phyloP scores from a whole-genome alignment of 2,329 filamentous ascomycete species.

The Fusarium compactum region DNA sequence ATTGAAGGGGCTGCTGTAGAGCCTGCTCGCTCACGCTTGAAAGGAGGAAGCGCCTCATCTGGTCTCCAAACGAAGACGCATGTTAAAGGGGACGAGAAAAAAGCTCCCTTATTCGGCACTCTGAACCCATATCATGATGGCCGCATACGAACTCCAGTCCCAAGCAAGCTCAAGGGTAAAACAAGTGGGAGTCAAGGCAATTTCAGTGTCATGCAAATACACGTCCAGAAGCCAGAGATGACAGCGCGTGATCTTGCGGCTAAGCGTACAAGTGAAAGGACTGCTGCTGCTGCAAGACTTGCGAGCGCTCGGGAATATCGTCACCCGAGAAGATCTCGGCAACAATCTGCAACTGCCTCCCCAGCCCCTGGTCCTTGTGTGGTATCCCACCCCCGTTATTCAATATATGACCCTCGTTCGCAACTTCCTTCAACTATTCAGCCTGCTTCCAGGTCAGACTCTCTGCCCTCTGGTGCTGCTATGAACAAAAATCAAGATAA shows the following conservation, averaged over 20 bases:
- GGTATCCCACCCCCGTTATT: not conserved
- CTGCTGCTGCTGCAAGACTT: conserved; percentile 67
- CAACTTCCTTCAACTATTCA: conserved; percentile 6
- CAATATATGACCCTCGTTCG: not conserved
- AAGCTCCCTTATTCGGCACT: not conserved
- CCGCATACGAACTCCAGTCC: conserved; percentile 65
- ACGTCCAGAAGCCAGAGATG: conserved; percentile 60
- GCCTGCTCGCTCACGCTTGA: not conserved
- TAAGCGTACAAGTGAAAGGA: conserved; percentile 72
- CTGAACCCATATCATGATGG: conserved; percentile 49
- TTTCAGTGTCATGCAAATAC: conserved; percentile 74
- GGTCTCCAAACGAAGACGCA: conserved; percentile 22
- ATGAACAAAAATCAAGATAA: not conserved
- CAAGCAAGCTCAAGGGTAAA: conserved; percentile 71
- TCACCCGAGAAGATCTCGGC: conserved; percentile 59
- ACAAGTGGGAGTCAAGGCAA: conserved; percentile 69
- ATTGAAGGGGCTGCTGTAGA: conserved; percentile 4
- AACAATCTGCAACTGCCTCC: conserved; percentile 46
- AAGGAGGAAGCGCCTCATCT: conserved; percentile 27
- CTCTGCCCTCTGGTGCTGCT: conserved; percentile 8
- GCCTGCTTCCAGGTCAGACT: conserved; percentile 1
- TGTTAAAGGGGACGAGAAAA: not conserved
- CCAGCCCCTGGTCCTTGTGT: not conserved
- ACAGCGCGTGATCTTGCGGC: conserved; percentile 66
- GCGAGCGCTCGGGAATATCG: conserved; percentile 67